Evolutionary conservation across 2,329 filamentous ascomycete genomes (phyloP).

Genomic region (Botrytis byssoidea): DNA sequence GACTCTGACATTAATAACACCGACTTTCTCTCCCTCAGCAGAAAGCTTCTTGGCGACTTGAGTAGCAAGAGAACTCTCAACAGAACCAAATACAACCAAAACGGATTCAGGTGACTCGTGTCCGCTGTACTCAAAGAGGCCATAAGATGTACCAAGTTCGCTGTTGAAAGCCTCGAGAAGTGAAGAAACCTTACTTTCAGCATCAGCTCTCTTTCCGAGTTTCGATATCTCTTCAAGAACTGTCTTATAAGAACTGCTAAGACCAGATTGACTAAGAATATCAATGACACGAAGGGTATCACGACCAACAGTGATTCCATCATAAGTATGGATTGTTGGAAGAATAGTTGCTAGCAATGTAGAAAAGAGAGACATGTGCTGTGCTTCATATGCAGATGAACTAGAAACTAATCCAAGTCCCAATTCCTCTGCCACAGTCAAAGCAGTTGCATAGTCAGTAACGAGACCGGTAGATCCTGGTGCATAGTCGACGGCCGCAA

Average conservation of each 20-base stretch:
- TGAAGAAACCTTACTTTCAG: slow-evolving; percentile 68
- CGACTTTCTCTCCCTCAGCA: slow-evolving; percentile 72
- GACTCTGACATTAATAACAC: slow-evolving; percentile 85
- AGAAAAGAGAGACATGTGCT: slow-evolving; percentile 92
- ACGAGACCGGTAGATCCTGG: slow-evolving; percentile 65
- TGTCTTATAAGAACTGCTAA: slow-evolving; percentile 67
- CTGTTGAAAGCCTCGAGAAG: slow-evolving; percentile 76
- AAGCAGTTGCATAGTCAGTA: slow-evolving; percentile 78
- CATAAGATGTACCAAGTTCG: slow-evolving; percentile 90
- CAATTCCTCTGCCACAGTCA: slow-evolving; percentile 83
- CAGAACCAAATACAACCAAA: slow-evolving; percentile 87
- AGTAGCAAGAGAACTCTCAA: slow-evolving; percentile 81
- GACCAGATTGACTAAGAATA: slow-evolving; percentile 68
- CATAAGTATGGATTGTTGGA: slow-evolving; percentile 85
- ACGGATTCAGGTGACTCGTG: slow-evolving; percentile 78
- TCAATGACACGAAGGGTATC: slow-evolving; percentile 83
- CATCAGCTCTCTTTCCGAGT: slow-evolving; percentile 67
- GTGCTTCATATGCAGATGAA: slow-evolving; percentile 82
- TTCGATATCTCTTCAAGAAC: slow-evolving; percentile 61
- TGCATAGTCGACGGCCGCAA: slow-evolving; percentile 86
- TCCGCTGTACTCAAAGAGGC: slow-evolving; percentile 90
- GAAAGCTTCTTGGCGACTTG: slow-evolving; percentile 75
- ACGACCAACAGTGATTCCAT: slow-evolving; percentile 77
- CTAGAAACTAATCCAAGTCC: slow-evolving; percentile 84
- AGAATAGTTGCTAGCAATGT: slow-evolving; percentile 75